A percentile compares a stretch with the other conserved stretches of the same genome.
These are phyloP conservation scores for Solanum paucissectum DNA, from an alignment of 257 asterid species.

Conservation along the genomic window DNA sequence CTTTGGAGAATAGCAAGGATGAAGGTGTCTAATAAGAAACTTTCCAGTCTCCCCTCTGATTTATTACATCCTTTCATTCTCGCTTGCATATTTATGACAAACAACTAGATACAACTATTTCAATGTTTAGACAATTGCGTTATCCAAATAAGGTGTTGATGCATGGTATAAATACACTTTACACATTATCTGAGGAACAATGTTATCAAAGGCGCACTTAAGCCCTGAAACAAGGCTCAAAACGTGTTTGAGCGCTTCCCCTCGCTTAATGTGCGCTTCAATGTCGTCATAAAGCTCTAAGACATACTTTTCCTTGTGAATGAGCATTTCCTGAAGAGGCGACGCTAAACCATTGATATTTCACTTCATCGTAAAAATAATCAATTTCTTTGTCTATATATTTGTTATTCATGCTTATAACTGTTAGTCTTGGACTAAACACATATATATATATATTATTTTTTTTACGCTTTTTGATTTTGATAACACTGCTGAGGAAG, in stretches of 20 bases:
- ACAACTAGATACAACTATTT: not conserved
- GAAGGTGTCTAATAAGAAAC: constrained; percentile 32
- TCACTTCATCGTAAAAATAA: too few relatives aligned
- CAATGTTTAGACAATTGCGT: not conserved
- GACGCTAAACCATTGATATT: not conserved
- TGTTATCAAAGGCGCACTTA: not conserved
- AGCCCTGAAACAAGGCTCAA: not conserved
- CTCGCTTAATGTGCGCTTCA: not conserved
- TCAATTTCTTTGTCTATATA: not conserved
- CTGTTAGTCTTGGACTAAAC: too few relatives aligned
- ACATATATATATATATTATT: too few relatives aligned
- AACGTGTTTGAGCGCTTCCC: not conserved
- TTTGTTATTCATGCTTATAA: not conserved
- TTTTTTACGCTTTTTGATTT: not conserved
- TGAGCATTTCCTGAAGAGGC: not conserved
- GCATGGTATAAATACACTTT: not conserved
- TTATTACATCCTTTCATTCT: not conserved
- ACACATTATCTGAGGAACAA: not conserved
- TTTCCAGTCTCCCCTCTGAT: not conserved
- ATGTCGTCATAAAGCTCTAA: not conserved
- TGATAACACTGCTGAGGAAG: not conserved
- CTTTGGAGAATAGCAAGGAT: constrained; percentile 12
- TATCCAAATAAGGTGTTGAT: not conserved
- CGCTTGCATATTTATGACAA: not conserved
- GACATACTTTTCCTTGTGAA: not conserved